Conservation (phyloP, 352 stramenopile species). For the Aphanomyces astaci region DNA sequence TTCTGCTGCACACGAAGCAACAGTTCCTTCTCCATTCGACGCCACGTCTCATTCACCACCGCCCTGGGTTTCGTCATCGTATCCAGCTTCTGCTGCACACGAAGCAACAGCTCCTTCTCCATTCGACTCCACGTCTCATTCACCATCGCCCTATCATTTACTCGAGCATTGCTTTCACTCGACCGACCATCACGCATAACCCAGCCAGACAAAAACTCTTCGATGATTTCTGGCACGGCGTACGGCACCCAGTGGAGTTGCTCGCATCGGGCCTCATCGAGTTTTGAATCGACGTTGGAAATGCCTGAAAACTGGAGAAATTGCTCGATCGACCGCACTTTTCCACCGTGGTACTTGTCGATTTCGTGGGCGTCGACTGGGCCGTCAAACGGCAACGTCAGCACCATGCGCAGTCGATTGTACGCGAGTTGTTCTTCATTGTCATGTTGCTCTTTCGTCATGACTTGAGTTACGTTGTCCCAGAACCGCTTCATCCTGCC, state of each 20-base stretch:
- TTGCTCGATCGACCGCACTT: slow-evolving; percentile 41
- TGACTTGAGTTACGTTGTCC: slow-evolving; percentile 12
- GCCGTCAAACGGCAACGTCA: slow-evolving; percentile 50
- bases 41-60: too few species aligned
- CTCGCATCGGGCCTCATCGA: slow-evolving; percentile 50
- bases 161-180: too few species aligned
- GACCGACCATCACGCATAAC: too few species aligned
- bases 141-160: neutral
- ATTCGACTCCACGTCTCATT: neutral
- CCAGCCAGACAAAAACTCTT: slow-evolving; percentile 32
- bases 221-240: slow-evolving; percentile 42
- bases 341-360: slow-evolving; percentile 47
- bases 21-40: too few species aligned
- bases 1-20: too few species aligned
- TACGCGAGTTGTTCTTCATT: slow-evolving; percentile 44
- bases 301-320: slow-evolving; percentile 58
- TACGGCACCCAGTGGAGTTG: slow-evolving; percentile 70
- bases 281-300: slow-evolving; percentile 41
- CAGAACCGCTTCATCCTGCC: slow-evolving; percentile 2
- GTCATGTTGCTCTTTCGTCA: slow-evolving; percentile 30
- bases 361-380: slow-evolving; percentile 50
- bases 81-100: neutral
- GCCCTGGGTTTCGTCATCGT: neutral
- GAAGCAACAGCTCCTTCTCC: neutral
- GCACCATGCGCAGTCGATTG: slow-evolving; percentile 51